These are phyloP conservation scores for Epichloe aotearoae DNA, from an alignment of 2,329 filamentous ascomycete species.

Conservation along the genomic window DNA sequence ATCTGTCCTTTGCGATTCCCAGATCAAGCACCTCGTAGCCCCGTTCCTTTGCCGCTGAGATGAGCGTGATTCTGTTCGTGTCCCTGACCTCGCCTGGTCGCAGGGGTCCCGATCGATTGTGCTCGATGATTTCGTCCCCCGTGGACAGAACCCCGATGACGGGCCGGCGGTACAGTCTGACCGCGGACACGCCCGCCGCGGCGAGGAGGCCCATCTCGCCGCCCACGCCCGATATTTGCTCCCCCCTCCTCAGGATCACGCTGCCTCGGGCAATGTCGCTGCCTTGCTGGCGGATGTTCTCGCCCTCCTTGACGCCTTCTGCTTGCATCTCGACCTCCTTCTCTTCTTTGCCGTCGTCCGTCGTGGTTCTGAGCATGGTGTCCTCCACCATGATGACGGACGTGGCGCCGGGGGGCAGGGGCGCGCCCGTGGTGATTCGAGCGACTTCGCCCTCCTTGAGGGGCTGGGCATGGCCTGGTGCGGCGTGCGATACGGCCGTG, in stretches of 20 bases:
- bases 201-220: constrained; percentile 86
- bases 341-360: constrained; percentile 73
- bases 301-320: constrained; percentile 57
- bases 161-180: constrained; percentile 63
- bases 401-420: constrained; percentile 78
- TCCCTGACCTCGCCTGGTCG: constrained; percentile 79
- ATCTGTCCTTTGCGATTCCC: constrained; percentile 67
- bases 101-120: constrained; percentile 49
- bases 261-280: constrained; percentile 66
- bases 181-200: constrained; percentile 61
- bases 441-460: constrained; percentile 66
- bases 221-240: constrained; percentile 72
- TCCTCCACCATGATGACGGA: constrained; percentile 92
- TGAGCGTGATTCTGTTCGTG: constrained; percentile 78
- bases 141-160: constrained; percentile 81
- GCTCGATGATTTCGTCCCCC: constrained; percentile 82
- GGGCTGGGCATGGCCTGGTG: constrained; percentile 51
- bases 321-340: constrained; percentile 78
- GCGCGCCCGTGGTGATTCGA: constrained; percentile 88
- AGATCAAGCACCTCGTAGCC: constrained; percentile 74
- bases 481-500: constrained; percentile 72
- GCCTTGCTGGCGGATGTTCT: constrained; percentile 85
- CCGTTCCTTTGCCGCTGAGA: constrained; percentile 61
- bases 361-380: constrained; percentile 61
- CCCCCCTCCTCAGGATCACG: constrained; percentile 65